Evolutionary conservation across 192 early-diverging fungal genomes (phyloP).

Genomic region (Coemansia sp.): DNA sequence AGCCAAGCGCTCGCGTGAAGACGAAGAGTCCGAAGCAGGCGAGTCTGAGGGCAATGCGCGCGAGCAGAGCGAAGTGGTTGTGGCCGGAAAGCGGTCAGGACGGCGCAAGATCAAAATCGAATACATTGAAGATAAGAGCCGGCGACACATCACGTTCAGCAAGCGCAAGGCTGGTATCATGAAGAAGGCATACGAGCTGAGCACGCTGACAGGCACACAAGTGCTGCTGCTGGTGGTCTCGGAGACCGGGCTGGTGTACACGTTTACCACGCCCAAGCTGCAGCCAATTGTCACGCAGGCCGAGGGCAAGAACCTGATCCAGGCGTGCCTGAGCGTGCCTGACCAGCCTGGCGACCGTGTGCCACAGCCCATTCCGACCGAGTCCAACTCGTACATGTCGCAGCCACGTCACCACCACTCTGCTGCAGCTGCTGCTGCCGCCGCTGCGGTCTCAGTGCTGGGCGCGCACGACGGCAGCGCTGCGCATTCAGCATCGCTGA

Average conservation of each 20-base stretch:
- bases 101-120: slow-evolving; percentile 96
- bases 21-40: slow-evolving; percentile 66
- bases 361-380: slow-evolving; percentile 43
- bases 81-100: slow-evolving; percentile 65
- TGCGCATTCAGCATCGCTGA: slow-evolving; percentile 5
- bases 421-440: slow-evolving; percentile 25
- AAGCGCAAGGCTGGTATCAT: slow-evolving; percentile 97
- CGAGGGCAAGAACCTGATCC: slow-evolving; percentile 91
- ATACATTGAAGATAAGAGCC: slow-evolving; percentile 89
- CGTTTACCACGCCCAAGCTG: slow-evolving; percentile 90
- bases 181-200: slow-evolving; percentile 97
- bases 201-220: slow-evolving; percentile 92
- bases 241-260: slow-evolving; percentile 94
- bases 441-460: slow-evolving; percentile 18
- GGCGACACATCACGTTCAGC: slow-evolving; percentile 91
- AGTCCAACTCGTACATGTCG: slow-evolving; percentile 54
- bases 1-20: slow-evolving; percentile 53
- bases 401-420: slow-evolving; percentile 40
- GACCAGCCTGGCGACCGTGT: slow-evolving; percentile 59
- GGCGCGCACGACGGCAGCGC: slow-evolving; percentile 17
- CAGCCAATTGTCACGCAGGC: slow-evolving; percentile 89
- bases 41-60: slow-evolving; percentile 59
- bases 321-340: slow-evolving; percentile 87
- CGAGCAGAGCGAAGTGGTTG: slow-evolving; percentile 12
- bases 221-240: slow-evolving; percentile 90